Conservation (phyloP, 768 basidiomycete species). For the Pholiota conissans region DNA sequence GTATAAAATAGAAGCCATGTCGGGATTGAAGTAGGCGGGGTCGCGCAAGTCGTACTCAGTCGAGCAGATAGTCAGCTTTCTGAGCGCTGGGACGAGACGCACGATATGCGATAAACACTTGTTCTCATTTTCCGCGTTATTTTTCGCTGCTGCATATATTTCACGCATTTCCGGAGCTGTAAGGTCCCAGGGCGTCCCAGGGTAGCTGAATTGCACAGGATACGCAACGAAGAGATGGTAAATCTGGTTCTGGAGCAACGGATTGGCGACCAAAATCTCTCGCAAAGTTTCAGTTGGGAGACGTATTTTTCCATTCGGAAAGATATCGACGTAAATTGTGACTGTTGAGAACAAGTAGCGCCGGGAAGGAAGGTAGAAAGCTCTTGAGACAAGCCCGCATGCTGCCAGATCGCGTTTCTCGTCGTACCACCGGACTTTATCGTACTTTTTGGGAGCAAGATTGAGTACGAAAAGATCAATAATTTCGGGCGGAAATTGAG, state of each 20-base stretch:
- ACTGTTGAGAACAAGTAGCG: neutral
- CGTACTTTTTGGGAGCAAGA: neutral
- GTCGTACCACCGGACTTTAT: no score
- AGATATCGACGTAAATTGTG: neutral
- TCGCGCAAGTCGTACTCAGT: no score
- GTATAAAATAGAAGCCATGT: neutral
- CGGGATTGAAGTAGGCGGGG: neutral
- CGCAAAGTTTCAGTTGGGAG: neutral
- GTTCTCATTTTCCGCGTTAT: neutral
- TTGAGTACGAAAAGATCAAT: no score
- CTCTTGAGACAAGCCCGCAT: neutral
- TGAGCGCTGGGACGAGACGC: neutral
- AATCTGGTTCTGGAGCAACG: no score
- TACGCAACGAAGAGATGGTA: no score
- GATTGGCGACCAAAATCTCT: neutral
- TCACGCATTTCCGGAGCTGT: neutral
- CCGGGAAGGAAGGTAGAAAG: neutral
- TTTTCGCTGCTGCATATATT: neutral
- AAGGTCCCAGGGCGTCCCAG: no score
- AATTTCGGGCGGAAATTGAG: no score
- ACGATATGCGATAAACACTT: neutral
- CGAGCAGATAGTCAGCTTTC: neutral
- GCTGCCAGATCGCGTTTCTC: neutral
- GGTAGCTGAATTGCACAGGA: no score
- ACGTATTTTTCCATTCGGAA: neutral